Evolutionary conservation across 2,329 filamentous ascomycete species (phyloP).

Genomic region (Sporothrix inflata): DNA sequence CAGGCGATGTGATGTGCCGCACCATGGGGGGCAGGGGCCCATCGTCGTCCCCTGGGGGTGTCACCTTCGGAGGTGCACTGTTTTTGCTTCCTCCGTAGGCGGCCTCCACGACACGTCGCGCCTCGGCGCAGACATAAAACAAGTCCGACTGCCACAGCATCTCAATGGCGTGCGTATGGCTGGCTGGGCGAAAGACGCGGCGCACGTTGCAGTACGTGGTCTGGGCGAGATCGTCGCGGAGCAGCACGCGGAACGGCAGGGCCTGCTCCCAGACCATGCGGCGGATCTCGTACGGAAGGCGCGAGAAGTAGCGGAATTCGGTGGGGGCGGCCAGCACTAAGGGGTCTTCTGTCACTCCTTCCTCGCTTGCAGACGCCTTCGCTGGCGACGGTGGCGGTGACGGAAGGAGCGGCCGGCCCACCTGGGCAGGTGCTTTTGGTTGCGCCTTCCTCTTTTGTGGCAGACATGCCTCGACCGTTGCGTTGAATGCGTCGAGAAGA

Average conservation of each 20-base stretch:
- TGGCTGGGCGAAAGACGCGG: neutral
- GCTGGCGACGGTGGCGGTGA: neutral
- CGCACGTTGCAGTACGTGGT: neutral
- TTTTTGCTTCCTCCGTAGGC: neutral
- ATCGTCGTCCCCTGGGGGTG: neutral
- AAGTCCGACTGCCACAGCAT: conserved; percentile 34
- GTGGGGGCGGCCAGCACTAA: neutral
- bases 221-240: conserved; percentile 27
- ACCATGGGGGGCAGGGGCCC: neutral
- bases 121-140: conserved; percentile 31
- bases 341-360: too few relatives aligned
- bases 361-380: neutral
- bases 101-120: conserved; percentile 27
- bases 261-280: conserved; percentile 33
- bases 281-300: conserved; percentile 33
- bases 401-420: neutral
- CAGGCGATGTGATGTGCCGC: conserved; percentile 12
- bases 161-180: conserved; percentile 23
- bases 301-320: conserved; percentile 26
- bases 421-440: neutral
- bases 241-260: conserved; percentile 31
- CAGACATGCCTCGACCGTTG: neutral
- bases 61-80: neutral
- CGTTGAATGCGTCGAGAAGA: conserved; percentile 25
- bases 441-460: neutral